phyloP scores from a whole-genome alignment of 2,329 filamentous ascomycete genomes.

The Aspergillus neotritici region DNA sequence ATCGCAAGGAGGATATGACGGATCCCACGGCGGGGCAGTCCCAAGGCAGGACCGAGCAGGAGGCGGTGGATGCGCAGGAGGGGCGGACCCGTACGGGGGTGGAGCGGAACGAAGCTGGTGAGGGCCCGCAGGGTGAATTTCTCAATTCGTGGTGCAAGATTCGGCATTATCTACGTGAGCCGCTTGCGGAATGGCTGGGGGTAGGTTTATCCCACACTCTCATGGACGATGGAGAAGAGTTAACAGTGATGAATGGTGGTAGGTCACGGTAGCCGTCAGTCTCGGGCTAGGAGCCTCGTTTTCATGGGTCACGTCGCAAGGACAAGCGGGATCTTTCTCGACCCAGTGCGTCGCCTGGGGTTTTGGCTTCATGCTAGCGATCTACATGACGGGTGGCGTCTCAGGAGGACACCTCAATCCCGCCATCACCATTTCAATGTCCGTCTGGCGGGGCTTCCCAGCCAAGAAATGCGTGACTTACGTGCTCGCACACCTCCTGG shows the following conservation, averaged over 20 bases:
- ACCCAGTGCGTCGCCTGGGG: slow-evolving; percentile 23
- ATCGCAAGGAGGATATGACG: too few relatives aligned
- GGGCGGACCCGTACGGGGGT: not conserved
- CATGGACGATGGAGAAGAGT: not conserved
- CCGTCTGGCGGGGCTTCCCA: slow-evolving; percentile 33
- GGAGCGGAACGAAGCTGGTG: not conserved
- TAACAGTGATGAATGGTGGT: slow-evolving; percentile 3
- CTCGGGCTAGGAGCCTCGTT: slow-evolving; percentile 26
- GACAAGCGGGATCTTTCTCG: slow-evolving; percentile 20
- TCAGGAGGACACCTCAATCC: slow-evolving; percentile 48
- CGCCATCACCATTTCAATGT: slow-evolving; percentile 36
- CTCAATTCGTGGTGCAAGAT: slow-evolving; percentile 26
- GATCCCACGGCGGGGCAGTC: too few relatives aligned
- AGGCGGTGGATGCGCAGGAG: too few relatives aligned
- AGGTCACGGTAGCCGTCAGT: slow-evolving; percentile 25
- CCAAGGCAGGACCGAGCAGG: too few relatives aligned
- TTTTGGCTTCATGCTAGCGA: slow-evolving; percentile 34
- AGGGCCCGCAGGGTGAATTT: slow-evolving; percentile 3
- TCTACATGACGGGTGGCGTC: slow-evolving; percentile 44
- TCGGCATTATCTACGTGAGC: slow-evolving; percentile 22
- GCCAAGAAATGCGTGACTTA: slow-evolving; percentile 22
- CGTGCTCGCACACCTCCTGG: slow-evolving; percentile 31
- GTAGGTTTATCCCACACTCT: slow-evolving; percentile 6
- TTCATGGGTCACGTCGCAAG: slow-evolving; percentile 16
- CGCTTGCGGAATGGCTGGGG: slow-evolving; percentile 27